Conservation (phyloP, 176 grass and related monocot species). For the Olyra latifolia region DNA sequence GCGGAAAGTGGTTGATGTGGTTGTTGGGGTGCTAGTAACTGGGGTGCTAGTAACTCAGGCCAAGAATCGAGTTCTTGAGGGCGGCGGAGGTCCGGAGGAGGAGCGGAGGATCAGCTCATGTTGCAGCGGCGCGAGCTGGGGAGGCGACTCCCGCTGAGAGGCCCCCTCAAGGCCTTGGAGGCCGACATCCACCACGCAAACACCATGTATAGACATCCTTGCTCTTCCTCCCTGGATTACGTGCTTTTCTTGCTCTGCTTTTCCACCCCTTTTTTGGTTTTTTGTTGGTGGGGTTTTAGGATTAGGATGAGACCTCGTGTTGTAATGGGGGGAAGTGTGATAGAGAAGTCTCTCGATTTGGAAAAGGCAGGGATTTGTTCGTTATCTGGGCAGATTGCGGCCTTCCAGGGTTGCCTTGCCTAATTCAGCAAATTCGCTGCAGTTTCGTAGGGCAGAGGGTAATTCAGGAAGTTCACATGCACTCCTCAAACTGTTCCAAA, state of each 20-base stretch:
- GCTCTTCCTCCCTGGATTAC: neutral
- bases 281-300: neutral
- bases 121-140: conserved; percentile 38
- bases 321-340: conserved; percentile 15
- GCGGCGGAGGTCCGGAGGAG: no score
- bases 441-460: neutral
- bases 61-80: conserved; percentile 15
- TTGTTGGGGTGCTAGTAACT: neutral
- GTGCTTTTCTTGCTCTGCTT: neutral
- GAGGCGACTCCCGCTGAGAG: conserved; percentile 61
- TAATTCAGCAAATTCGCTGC: neutral
- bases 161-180: conserved; percentile 72
- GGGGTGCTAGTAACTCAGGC: neutral
- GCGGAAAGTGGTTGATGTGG: neutral
- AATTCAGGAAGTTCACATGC: neutral
- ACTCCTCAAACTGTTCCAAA: neutral
- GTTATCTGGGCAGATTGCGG: neutral
- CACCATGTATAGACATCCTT: conserved; percentile 58
- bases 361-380: neutral
- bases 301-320: neutral
- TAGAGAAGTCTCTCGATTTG: neutral
- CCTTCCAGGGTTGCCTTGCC: neutral
- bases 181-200: conserved; percentile 85
- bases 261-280: neutral
- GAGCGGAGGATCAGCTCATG: neutral